Evolutionary conservation across 257 asterid genomes (phyloP), one percentile per base, ranked within the genome.

Genomic region (Penstemon newberryi): DNA sequence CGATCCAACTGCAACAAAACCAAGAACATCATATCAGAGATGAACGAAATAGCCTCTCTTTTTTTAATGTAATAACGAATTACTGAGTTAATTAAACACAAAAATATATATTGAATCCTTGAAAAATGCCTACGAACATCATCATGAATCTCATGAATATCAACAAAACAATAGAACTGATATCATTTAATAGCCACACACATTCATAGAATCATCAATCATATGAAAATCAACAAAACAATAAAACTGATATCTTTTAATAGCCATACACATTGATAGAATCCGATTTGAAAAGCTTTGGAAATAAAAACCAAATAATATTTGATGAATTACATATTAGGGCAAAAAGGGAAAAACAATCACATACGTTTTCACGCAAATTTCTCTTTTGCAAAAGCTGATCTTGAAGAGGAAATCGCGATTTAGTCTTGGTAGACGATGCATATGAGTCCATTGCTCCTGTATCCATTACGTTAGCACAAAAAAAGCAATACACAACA

Each of bases 351-450:
- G 12, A 7, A 12, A 5, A 56, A 54, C 3, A 15, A 70, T 39
- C 43, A 52, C 84, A 39, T 85, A 92, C 98, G 49, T 90, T 88
- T 54, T 92, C 96, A 62, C 85, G 73, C 2, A 96, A 90, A 66
- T 56, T 80, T 77, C 77, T 86, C 65, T 85, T 78, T 10, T 82
- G 94, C 49, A 84, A 82, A 74, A 66, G 60, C 69, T 82, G 91
- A 62, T 91, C 96, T 75, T 86, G 93, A n/a, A 90, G 96, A 40
- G 96, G 98, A 72, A 42, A 73, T 47, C 96, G 80, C n/a, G 90
- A 80, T 63, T 60, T 85, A 25, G 80, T 55, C 82, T 83, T 83
- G 80, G 47, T 83, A 13, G 89, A 72, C 7, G 87, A 83, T 9
- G 84, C 82, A 40, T 95, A 77, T 3, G 85, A 84, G 70, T 76